These are phyloP conservation scores for Penicillium sp. DNA, from an alignment of 2,329 filamentous ascomycete species.

Conservation along the genomic window DNA sequence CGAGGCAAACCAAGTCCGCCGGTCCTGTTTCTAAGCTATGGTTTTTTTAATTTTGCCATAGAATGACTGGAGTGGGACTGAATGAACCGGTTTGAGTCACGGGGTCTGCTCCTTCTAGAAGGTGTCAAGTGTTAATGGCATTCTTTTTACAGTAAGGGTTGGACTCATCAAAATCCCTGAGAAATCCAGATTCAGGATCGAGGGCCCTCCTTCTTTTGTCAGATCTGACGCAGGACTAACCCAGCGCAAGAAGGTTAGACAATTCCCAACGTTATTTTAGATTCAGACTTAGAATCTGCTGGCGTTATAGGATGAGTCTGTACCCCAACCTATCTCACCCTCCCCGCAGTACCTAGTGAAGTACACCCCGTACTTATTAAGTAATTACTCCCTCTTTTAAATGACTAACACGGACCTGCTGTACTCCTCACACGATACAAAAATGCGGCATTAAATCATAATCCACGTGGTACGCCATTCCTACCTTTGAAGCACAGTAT, in stretches of 20 bases:
- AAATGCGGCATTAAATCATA: constrained; percentile 7
- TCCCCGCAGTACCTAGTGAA: not conserved
- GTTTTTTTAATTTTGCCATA: not conserved
- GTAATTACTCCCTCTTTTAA: no score
- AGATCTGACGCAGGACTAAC: not conserved
- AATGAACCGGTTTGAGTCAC: not conserved
- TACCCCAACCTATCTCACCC: not conserved
- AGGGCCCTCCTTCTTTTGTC: not conserved
- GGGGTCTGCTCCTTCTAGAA: not conserved
- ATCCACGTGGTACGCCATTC: not conserved
- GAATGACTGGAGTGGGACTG: not conserved
- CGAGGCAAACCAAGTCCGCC: not conserved
- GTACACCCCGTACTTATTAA: not conserved
- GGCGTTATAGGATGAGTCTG: not conserved
- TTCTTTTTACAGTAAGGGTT: not conserved
- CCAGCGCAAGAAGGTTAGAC: not conserved
- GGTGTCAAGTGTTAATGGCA: not conserved
- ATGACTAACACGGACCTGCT: not conserved
- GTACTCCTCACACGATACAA: not conserved
- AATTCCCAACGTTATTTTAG: not conserved
- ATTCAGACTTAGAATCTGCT: not conserved
- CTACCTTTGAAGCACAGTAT: not conserved
- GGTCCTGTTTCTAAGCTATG: not conserved
- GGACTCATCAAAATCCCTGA: not conserved
- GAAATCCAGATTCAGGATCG: not conserved